Base-by-base conservation (phyloP, 805 yeast species). In the Scheffersomyces ergatensis region DNA sequence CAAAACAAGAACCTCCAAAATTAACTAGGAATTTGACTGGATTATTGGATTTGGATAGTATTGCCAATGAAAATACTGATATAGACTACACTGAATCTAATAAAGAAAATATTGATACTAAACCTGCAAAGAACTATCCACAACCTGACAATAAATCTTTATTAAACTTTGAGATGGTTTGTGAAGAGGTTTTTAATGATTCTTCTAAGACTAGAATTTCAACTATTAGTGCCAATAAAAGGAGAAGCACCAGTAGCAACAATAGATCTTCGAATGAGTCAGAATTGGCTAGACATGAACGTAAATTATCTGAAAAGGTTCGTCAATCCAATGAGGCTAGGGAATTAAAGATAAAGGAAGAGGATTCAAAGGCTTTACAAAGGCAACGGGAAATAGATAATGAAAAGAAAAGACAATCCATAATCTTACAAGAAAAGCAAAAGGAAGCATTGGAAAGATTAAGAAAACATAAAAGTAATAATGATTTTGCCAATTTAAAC, bases 141-240 rank as follows among this genome's bases (percentile, higher is more conserved):
- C 8, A 14, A 13, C 38, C 35, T 44, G 53, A 49, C 13, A 53
- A 55, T 26, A 57, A 49, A 32, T 57, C 67, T 2, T 53, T 63
- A 17, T 40, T 53, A 33, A 60, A 62, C 40, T 66, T 66, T 45
- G 59, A 57, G 38, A 36, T 45, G 36, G 57, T 64, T 25, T 61
- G 66, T 41, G 68, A 58, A 36, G 64, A 63, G 39, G 51, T 57
- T 34, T 63, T 65, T 43, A 55, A 53, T 16, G 58, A 58, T 14
- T 16, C 37, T n/a, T 4, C 5, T 14, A 5, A 5, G 4, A 9
- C n/a, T 13, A 5, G 11, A 11, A 13, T 25, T 25, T 20, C n/a
- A 13, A 16, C 6, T 24, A 21, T 9, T 25, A 23, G 29, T 11
- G 14, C 20, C 13, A 24, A 7, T 4, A 34, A 29, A 35, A 36